Evolutionary conservation across 2,329 filamentous ascomycete genomes (phyloP), one percentile per base, ranked within the genome.

Genomic region (Lachnellula willkommii): DNA sequence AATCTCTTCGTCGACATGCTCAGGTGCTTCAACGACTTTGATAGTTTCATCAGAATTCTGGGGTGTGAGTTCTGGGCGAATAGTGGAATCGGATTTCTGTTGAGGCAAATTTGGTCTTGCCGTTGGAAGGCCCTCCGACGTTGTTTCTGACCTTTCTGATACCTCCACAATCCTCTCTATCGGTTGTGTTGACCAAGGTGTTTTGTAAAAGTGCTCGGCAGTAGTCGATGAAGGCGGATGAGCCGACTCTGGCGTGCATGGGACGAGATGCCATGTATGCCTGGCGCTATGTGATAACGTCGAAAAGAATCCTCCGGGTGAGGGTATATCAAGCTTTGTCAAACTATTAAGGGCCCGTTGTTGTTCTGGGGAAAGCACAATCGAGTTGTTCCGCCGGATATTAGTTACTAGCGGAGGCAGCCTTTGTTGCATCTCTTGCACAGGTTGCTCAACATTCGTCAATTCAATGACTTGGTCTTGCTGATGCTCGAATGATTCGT

Each of bases 151-250:
- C 17, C 83, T 68, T 36, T 74, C 74, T 14, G 63, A 51, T 37
- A 84, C 72, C 64, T 89, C 82, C 32, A 92, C 74, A 35, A 89
- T 77, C 47, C 84, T 87, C 69, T 92, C 88, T 48, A 89, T 73
- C 26, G 86, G 76, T 17, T 69, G 70, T 11, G 73, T 72, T 2
- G 74, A 71, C 87, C 91, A 96, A 3, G 92, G 91, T 28, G 87
- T 80, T 60, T 87, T 85, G 74, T 97, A 97, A 67, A 96, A 97
- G 60, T 88, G 84, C 69, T 96, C 90, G 9, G 93, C 93, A n/a
- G 88, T 91, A 32, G 90, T 90, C 1, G 93, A 96, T 0, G 90
- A 93, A 1, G 91, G 91, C 1, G 84, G 83, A 3, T 75, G 73
- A 60, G 77, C 68, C 17, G 79, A 79, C 7, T 82, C 78, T 12